phyloP scores from a whole-genome alignment of 2,329 filamentous ascomycete genomes.

The Botrytis sinoallii region DNA sequence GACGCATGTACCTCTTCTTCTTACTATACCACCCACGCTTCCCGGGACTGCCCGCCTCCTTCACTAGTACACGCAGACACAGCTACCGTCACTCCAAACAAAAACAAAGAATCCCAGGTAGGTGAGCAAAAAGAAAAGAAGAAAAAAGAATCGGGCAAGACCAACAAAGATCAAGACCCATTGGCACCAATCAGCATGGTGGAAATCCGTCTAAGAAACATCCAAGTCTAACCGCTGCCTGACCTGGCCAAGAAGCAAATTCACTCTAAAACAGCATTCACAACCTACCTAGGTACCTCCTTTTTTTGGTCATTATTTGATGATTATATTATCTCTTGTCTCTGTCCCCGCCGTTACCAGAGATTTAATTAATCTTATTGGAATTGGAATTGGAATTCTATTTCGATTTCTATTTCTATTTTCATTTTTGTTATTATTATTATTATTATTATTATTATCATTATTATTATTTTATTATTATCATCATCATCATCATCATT shows the following conservation, averaged over 20 bases:
- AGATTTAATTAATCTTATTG: background rate
- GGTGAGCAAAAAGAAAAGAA: background rate
- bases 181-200: constrained; percentile 6
- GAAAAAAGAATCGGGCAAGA: background rate
- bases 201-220: background rate
- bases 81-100: background rate
- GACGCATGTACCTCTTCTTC: background rate
- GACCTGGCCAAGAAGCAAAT: background rate
- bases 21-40: background rate
- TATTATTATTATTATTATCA: background rate
- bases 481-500: background rate
- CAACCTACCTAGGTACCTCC: constrained; percentile 6
- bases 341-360: background rate
- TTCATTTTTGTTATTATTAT: too few species aligned
- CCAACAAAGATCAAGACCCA: constrained; percentile 9
- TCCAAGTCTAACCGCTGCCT: constrained; percentile 14
- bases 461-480: background rate
- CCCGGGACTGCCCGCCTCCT: background rate
- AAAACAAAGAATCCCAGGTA: constrained; percentile 4
- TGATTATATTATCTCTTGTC: background rate
- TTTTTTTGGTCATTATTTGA: background rate
- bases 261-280: background rate
- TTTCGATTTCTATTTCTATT: background rate
- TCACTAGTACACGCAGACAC: background rate
- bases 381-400: background rate